phyloP scores from a whole-genome alignment of 495 filamentous ascomycete species.

The Xylaria palmicola region DNA sequence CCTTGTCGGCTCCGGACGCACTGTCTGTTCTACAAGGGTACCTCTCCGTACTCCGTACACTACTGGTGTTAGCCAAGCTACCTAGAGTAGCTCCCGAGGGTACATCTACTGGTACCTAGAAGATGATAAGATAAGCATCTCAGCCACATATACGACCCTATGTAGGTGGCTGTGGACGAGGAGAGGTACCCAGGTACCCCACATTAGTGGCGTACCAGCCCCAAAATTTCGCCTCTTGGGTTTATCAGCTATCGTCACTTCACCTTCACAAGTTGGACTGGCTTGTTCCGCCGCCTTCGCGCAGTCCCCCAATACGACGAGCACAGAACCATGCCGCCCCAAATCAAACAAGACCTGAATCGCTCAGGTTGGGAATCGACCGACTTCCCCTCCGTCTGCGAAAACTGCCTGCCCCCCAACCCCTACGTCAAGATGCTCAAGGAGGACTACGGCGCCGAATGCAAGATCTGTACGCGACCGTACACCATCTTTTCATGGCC shows the following conservation, averaged over 20 bases:
- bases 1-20: too few species aligned
- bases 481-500: slow-evolving; percentile 97
- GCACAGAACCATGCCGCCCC: slow-evolving; percentile 47
- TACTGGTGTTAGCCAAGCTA: neutral
- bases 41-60: too few species aligned
- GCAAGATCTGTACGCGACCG: slow-evolving; percentile 87
- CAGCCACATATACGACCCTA: too few species aligned
- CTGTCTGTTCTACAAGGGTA: too few species aligned
- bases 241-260: neutral
- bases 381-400: slow-evolving; percentile 69
- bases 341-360: slow-evolving; percentile 94
- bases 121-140: neutral
- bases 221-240: neutral
- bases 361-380: slow-evolving; percentile 94
- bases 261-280: neutral
- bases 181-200: neutral
- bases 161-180: too few species aligned
- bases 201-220: neutral
- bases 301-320: neutral
- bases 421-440: slow-evolving; percentile 99
- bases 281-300: neutral
- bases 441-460: slow-evolving; percentile 82
- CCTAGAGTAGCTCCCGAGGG: too few species aligned
- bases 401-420: slow-evolving; percentile 87
- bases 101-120: too few species aligned